Conservation (phyloP, 345 rosid species). For the Rhodamnia rubescens region DNA sequence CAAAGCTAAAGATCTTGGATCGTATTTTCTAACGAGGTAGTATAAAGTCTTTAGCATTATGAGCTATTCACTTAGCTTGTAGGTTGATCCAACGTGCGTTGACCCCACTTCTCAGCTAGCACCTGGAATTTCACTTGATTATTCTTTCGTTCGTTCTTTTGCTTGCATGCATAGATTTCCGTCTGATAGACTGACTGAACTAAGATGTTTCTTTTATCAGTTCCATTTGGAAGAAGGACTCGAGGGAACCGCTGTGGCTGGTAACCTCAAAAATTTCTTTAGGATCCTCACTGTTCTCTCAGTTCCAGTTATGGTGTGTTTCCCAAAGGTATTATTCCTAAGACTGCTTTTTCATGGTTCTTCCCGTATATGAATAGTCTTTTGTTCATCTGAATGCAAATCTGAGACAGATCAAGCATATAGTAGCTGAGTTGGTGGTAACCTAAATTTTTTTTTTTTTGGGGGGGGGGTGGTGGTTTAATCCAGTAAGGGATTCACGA, state of each 20-base stretch:
- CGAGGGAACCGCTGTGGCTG: conserved; percentile 50
- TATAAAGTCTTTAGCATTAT: background rate
- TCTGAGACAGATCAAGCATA: background rate
- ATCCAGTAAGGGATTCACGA: background rate
- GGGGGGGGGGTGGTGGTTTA: background rate
- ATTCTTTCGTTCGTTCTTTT: background rate
- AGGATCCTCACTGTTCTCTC: conserved; percentile 38
- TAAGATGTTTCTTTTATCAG: conserved; percentile 4
- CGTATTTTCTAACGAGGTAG: background rate
- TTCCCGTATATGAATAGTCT: background rate
- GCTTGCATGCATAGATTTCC: background rate
- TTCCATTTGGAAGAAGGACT: conserved; percentile 51
- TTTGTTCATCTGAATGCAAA: background rate
- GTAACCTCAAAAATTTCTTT: conserved; percentile 47
- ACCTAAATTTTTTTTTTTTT: background rate
- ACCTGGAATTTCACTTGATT: background rate
- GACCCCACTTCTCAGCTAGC: background rate
- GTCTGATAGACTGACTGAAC: background rate
- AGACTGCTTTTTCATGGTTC: background rate
- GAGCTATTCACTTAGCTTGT: background rate
- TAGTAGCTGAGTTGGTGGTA: background rate
- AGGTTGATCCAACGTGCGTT: background rate
- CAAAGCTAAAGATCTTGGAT: background rate
- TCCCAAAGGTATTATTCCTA: conserved; percentile 23
- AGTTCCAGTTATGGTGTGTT: conserved; percentile 41